These are phyloP conservation scores for Mytilinidion resinicola DNA, from an alignment of 495 filamentous ascomycete genomes.

Conservation along the genomic window DNA sequence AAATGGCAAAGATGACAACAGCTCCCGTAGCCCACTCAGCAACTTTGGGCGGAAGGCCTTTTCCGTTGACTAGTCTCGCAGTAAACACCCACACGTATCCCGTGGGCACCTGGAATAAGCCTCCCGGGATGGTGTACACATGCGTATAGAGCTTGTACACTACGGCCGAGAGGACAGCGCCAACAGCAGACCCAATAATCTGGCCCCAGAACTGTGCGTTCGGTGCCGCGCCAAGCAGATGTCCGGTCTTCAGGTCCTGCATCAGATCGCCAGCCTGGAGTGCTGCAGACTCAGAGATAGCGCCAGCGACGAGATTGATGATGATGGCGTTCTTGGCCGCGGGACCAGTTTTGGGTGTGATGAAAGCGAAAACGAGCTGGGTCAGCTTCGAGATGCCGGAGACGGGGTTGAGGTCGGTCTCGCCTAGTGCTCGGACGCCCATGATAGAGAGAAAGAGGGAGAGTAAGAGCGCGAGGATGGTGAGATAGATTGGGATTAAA, in stretches of 20 bases:
- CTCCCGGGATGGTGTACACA: conserved; percentile 81
- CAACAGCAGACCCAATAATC: conserved; percentile 82
- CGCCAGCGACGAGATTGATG: conserved; percentile 93
- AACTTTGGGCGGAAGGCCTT: conserved; percentile 79
- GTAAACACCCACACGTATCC: conserved; percentile 97
- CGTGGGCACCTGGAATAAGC: conserved; percentile 88
- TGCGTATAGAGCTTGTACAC: conserved; percentile 89
- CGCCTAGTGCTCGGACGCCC: conserved; percentile 89
- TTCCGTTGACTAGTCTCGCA: conserved; percentile 84
- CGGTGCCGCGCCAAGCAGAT: conserved; percentile 84
- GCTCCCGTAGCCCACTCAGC: conserved; percentile 67
- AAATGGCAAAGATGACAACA: conserved; percentile 59
- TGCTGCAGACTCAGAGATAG: conserved; percentile 79
- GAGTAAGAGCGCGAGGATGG: conserved; percentile 75
- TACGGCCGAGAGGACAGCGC: conserved; percentile 76
- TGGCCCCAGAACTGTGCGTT: conserved; percentile 96
- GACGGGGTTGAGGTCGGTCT: conserved; percentile 95
- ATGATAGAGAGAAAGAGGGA: conserved; percentile 87
- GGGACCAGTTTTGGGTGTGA: conserved; percentile 56
- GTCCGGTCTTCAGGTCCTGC: conserved; percentile 97
- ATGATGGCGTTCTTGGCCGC: conserved; percentile 71
- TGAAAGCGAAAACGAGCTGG: conserved; percentile 86
- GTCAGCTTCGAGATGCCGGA: conserved; percentile 95
- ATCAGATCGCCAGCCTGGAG: conserved; percentile 95
- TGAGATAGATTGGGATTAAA: conserved; percentile 60